Conservation (phyloP, 2,329 filamentous ascomycete genomes). For the Hypoxylon sp. region DNA sequence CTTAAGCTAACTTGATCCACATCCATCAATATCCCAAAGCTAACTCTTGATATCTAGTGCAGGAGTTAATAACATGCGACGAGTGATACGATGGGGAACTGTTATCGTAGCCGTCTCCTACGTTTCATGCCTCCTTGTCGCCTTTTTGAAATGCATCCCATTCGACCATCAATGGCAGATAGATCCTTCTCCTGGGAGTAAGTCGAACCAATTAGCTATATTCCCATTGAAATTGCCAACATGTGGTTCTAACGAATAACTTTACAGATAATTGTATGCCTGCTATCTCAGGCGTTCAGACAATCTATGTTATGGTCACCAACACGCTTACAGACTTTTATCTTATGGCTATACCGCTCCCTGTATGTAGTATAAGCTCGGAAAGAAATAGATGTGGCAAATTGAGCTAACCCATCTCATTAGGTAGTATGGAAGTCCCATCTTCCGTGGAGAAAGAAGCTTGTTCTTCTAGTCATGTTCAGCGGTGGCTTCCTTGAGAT, state of each 20-base stretch:
- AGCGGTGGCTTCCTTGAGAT: conserved; percentile 61
- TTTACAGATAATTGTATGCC: conserved; percentile 52
- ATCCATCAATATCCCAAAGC: background rate
- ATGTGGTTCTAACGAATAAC: too few species aligned
- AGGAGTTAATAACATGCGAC: conserved; percentile 50
- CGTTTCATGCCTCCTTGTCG: conserved; percentile 54
- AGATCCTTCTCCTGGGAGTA: conserved; percentile 55
- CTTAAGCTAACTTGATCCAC: background rate
- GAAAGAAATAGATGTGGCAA: background rate
- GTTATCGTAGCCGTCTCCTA: conserved; percentile 54
- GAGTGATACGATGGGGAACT: conserved; percentile 53
- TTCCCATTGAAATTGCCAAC: too few species aligned
- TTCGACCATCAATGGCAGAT: conserved; percentile 60
- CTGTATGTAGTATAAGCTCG: conserved; percentile 41
- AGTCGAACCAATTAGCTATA: too few species aligned
- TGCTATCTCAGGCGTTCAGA: conserved; percentile 56
- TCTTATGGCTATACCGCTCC: conserved; percentile 58
- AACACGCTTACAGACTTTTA: conserved; percentile 60
- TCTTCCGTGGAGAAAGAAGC: conserved; percentile 52
- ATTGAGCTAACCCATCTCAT: background rate
- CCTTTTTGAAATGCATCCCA: conserved; percentile 55
- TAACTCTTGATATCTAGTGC: conserved; percentile 43
- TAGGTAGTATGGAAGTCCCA: conserved; percentile 55
- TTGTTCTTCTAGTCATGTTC: conserved; percentile 58
- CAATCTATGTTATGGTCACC: conserved; percentile 56